phyloP scores from a whole-genome alignment of 257 asterid species.

The Nicotiana attenuata region DNA sequence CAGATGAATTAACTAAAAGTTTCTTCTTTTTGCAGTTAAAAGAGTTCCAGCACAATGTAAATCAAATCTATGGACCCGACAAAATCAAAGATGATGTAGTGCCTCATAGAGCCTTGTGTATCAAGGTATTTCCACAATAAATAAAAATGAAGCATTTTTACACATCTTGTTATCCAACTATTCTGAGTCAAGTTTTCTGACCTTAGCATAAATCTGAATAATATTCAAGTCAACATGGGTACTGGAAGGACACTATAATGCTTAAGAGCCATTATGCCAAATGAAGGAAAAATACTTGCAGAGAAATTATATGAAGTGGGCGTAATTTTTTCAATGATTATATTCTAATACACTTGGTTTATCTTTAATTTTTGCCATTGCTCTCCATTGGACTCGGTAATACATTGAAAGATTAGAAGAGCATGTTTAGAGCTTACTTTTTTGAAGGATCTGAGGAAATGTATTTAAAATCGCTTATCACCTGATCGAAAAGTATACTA shows the following conservation, averaged over 20 bases:
- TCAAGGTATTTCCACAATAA: conserved; percentile 37
- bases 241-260: not conserved
- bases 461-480: too few relatives aligned
- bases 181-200: too few relatives aligned
- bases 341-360: not conserved
- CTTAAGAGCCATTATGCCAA: not conserved
- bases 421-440: not conserved
- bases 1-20: too few relatives aligned
- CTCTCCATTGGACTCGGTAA: not conserved
- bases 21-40: too few relatives aligned
- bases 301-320: not conserved
- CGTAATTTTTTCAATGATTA: too few relatives aligned
- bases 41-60: conserved; percentile 30
- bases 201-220: too few relatives aligned
- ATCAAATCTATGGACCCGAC: conserved; percentile 30
- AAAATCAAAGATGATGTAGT: conserved; percentile 42
- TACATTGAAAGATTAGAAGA: not conserved
- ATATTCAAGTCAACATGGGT: not conserved
- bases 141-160: not conserved
- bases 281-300: not conserved
- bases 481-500: too few relatives aligned
- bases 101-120: conserved; percentile 45
- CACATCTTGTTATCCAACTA: not conserved
- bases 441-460: too few relatives aligned
- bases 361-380: not conserved